phyloP scores from a whole-genome alignment of 805 yeast species.

The Spathaspora boniae region DNA sequence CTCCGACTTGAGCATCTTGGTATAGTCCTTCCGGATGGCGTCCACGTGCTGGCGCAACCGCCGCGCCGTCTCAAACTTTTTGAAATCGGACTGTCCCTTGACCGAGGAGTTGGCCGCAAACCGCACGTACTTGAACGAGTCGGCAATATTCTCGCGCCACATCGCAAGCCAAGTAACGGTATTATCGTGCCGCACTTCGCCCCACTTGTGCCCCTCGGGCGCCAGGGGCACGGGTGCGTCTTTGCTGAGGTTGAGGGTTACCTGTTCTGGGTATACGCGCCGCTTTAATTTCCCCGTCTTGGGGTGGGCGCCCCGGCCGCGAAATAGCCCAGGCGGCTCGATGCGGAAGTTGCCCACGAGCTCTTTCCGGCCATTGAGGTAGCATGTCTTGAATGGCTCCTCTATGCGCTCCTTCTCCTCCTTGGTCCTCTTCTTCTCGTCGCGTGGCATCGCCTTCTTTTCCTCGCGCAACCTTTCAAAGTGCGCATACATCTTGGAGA shows the following conservation, averaged over 20 bases:
- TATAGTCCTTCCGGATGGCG: slow-evolving; percentile 71
- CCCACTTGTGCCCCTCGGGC: slow-evolving; percentile 90
- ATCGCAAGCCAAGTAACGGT: slow-evolving; percentile 94
- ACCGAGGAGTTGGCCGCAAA: slow-evolving; percentile 87
- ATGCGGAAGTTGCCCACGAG: slow-evolving; percentile 91
- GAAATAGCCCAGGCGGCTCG: slow-evolving; percentile 93
- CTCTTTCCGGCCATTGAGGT: slow-evolving; percentile 82
- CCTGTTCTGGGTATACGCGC: slow-evolving; percentile 85
- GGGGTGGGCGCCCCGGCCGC: slow-evolving; percentile 98
- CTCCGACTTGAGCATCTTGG: slow-evolving; percentile 61
- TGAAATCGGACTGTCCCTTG: slow-evolving; percentile 87
- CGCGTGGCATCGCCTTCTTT: slow-evolving; percentile 62
- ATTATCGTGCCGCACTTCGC: slow-evolving; percentile 80
- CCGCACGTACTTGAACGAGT: slow-evolving; percentile 80
- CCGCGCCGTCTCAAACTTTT: slow-evolving; percentile 92
- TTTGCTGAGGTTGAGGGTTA: slow-evolving; percentile 75
- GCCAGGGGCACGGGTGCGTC: slow-evolving; percentile 74
- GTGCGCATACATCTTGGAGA: slow-evolving; percentile 65
- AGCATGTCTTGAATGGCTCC: slow-evolving; percentile 77
- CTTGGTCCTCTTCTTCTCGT: slow-evolving; percentile 73
- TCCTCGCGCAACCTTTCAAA: slow-evolving; percentile 69
- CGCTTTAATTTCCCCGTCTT: slow-evolving; percentile 88
- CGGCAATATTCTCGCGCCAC: slow-evolving; percentile 93
- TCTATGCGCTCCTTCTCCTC: slow-evolving; percentile 71
- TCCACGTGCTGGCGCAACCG: slow-evolving; percentile 72